Conservation (phyloP, 495 filamentous ascomycete species). For the Daldinia caldariorum region DNA sequence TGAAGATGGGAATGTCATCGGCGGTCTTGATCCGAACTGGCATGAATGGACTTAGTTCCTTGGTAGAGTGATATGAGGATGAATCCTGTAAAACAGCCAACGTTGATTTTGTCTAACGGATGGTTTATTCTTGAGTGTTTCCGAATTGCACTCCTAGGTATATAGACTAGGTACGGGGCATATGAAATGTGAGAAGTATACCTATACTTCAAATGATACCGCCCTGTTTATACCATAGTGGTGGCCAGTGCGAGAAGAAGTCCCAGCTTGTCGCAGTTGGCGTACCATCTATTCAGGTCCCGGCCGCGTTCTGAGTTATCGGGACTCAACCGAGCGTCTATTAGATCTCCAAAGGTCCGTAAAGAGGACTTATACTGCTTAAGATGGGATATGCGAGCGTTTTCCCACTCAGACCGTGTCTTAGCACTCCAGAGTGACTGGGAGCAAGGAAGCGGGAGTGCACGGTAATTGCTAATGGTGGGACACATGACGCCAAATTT, state of each 20-base stretch:
- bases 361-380: conserved; percentile 1
- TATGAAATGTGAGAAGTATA: no score
- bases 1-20: conserved; percentile 38
- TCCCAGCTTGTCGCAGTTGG: conserved; percentile 41
- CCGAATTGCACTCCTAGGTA: background rate
- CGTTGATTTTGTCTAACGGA: no score
- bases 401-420: conserved; percentile 39
- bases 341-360: conserved; percentile 38
- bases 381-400: conserved; percentile 4
- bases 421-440: conserved; percentile 37
- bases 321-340: conserved; percentile 27
- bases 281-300: conserved; percentile 42
- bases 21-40: conserved; percentile 31
- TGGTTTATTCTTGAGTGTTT: background rate
- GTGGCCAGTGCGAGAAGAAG: conserved; percentile 36
- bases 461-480: conserved; percentile 34
- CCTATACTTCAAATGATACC: background rate
- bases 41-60: conserved; percentile 30
- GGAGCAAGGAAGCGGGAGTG: conserved; percentile 35
- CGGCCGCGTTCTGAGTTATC: conserved; percentile 20
- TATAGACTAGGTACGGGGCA: background rate
- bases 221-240: conserved; percentile 33
- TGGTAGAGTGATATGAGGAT: background rate
- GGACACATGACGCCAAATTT: conserved; percentile 34
- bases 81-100: no score